phyloP scores from a whole-genome alignment of 805 yeast species.

The Teunomyces stri region DNA sequence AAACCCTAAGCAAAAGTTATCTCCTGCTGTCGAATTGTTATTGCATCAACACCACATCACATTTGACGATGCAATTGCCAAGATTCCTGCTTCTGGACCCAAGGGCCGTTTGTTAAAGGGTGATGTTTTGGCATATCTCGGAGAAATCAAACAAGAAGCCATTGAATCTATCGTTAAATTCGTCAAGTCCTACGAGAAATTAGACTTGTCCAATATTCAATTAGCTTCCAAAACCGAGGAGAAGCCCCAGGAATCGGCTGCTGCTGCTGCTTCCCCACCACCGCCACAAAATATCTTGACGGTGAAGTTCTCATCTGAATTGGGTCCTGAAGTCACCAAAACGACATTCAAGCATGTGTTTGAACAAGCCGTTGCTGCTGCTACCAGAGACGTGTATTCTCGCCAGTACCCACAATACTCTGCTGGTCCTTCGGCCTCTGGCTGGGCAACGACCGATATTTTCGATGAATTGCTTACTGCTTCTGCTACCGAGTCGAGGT shows the following conservation, averaged over 20 bases:
- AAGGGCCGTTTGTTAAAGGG: constrained; percentile 86
- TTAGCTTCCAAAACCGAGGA: constrained; percentile 33
- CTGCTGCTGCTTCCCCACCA: constrained; percentile 16
- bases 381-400: constrained; percentile 31
- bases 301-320: constrained; percentile 23
- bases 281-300: constrained; percentile 29
- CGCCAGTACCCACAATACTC: constrained; percentile 37
- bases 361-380: constrained; percentile 25
- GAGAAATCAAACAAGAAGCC: constrained; percentile 60
- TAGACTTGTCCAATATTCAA: constrained; percentile 72
- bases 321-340: constrained; percentile 23
- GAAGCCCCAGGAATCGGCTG: constrained; percentile 11
- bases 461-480: constrained; percentile 41
- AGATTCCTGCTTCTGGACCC: constrained; percentile 85
- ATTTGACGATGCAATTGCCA: constrained; percentile 62
- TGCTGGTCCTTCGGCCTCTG: constrained; percentile 25
- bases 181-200: constrained; percentile 53
- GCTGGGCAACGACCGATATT: constrained; percentile 20
- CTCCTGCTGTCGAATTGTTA: constrained; percentile 76
- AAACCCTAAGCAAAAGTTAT: constrained; percentile 61
- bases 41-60: constrained; percentile 63
- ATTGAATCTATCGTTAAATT: constrained; percentile 53
- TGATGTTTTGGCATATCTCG: constrained; percentile 82
- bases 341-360: constrained; percentile 30
- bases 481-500: constrained; percentile 33